A percentile compares a stretch with the other conserved stretches of the same genome.
Evolutionary conservation across 352 stramenopile genomes (phyloP).

Genomic region (Pythium monospermum): DNA sequence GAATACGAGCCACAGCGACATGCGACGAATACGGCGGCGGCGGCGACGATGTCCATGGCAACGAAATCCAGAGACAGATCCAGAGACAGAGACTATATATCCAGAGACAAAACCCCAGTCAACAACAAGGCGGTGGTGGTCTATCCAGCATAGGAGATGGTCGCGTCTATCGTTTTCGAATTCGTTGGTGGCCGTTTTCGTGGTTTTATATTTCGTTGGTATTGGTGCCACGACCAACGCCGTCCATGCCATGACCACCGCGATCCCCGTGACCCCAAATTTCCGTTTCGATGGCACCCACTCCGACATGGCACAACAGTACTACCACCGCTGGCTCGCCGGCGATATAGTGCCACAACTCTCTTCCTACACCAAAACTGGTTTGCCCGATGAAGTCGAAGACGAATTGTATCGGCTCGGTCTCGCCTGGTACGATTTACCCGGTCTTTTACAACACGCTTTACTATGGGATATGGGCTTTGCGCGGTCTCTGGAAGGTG

Average conservation of each 20-base stretch:
- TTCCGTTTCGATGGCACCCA: conserved; percentile 53
- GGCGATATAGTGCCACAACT: conserved; percentile 30
- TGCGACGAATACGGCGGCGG: too few relatives aligned
- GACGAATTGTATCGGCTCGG: conserved; percentile 27
- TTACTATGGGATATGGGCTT: conserved; percentile 70
- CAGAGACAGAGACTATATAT: too few relatives aligned
- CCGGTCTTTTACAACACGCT: conserved; percentile 52
- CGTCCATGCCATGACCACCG: neutral
- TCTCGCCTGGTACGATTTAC: conserved; percentile 44
- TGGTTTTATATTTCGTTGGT: neutral
- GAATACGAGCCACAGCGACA: too few relatives aligned
- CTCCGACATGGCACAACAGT: conserved; percentile 71
- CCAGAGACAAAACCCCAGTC: too few relatives aligned
- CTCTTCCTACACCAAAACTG: conserved; percentile 11
- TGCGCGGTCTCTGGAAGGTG: conserved; percentile 30
- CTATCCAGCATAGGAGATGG: too few relatives aligned
- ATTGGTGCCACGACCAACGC: neutral
- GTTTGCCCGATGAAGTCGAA: conserved; percentile 28
- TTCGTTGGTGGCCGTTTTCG: neutral
- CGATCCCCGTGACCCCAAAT: conserved; percentile 34
- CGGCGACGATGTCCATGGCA: too few relatives aligned
- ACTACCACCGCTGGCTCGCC: conserved; percentile 41
- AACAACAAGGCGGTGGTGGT: too few relatives aligned
- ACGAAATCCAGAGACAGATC: too few relatives aligned
- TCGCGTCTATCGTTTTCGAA: neutral